Conservation (phyloP, 2,329 filamentous ascomycete species). For the Apiospora arundinis region DNA sequence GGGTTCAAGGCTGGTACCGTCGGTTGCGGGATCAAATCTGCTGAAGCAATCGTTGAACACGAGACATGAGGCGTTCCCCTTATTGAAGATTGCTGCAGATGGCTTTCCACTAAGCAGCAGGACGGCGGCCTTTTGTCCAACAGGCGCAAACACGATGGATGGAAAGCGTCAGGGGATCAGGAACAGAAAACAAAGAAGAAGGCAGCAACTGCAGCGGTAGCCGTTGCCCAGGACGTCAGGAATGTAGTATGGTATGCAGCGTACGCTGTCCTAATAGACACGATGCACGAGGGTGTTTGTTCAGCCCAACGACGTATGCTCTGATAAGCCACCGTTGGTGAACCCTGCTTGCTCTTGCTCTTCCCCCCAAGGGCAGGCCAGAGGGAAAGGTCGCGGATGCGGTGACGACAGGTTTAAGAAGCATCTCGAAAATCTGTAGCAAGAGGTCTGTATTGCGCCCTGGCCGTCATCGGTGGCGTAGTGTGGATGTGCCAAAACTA, state of each 20-base stretch:
- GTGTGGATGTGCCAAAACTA: neutral
- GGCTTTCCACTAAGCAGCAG: neutral
- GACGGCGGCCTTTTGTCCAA: neutral
- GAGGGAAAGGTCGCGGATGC: neutral
- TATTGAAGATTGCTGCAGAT: neutral
- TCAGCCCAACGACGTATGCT: neutral
- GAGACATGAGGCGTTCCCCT: constrained; percentile 4
- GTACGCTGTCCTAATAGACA: neutral
- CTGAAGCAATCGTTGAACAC: neutral
- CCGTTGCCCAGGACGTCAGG: neutral
- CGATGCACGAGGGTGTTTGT: too few species aligned
- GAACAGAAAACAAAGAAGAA: too few species aligned
- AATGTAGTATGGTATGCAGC: neutral
- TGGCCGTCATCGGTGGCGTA: constrained; percentile 1
- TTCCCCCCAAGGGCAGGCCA: neutral
- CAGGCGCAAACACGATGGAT: neutral
- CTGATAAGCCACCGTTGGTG: neutral
- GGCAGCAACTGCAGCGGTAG: too few species aligned
- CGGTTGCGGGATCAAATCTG: neutral
- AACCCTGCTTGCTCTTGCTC: neutral
- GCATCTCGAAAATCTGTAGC: neutral
- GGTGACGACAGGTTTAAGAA: neutral
- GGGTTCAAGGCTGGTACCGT: neutral
- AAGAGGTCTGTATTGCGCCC: neutral
- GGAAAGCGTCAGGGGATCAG: neutral